These are phyloP conservation scores for Mesostigma viride DNA, from an alignment of 139 green algal species.

Conservation along the genomic window DNA sequence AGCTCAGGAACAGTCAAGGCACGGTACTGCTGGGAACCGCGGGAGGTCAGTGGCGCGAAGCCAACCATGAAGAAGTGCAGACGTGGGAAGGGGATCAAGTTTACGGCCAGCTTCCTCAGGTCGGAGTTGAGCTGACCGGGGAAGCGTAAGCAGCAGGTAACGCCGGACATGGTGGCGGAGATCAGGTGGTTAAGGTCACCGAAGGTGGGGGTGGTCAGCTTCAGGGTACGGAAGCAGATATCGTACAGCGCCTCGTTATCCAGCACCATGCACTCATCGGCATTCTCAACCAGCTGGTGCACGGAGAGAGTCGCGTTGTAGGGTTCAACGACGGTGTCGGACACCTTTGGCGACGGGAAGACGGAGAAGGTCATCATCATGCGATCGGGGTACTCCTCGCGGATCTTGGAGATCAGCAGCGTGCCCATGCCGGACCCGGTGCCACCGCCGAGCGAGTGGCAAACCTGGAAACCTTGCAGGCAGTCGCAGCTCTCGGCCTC, in stretches of 20 bases:
- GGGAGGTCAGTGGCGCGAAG: conserved; percentile 88
- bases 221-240: conserved; percentile 99
- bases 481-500: conserved; percentile 96
- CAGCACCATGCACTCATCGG: conserved; percentile 98
- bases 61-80: too few relatives aligned
- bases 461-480: conserved; percentile 93
- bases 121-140: conserved; percentile 97
- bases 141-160: conserved; percentile 99
- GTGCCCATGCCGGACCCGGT: conserved; percentile 97
- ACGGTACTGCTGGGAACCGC: conserved; percentile 89
- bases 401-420: conserved; percentile 95
- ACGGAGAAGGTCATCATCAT: conserved; percentile 99
- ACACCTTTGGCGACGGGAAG: conserved; percentile 98
- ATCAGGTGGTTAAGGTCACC: conserved; percentile 86
- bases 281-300: conserved; percentile 99
- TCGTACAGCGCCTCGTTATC: conserved; percentile 98
- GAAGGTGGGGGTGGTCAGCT: conserved; percentile 94
- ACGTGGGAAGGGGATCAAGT: conserved; percentile 97
- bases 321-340: conserved; percentile 97
- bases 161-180: conserved; percentile 95
- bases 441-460: conserved; percentile 88
- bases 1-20: conserved; percentile 89
- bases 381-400: conserved; percentile 93
- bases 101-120: conserved; percentile 96
- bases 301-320: conserved; percentile 99